Evolutionary conservation across 371 early-diverging fungal genomes (phyloP).

Genomic region (Globomyces sp.): DNA sequence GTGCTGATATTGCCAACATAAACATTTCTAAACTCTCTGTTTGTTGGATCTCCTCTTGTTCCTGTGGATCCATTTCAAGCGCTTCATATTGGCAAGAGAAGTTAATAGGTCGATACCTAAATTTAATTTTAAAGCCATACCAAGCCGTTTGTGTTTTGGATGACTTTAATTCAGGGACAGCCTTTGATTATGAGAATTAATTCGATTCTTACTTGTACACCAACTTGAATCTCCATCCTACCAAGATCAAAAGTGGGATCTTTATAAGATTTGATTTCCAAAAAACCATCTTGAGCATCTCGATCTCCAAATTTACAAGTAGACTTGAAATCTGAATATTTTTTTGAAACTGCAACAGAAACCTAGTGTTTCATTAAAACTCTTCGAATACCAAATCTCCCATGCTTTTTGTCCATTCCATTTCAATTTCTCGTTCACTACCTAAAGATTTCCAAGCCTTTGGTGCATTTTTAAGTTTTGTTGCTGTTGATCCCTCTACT

Average conservation of each 20-base stretch:
- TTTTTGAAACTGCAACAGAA: conserved; percentile 42
- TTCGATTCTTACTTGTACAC: conserved; percentile 35
- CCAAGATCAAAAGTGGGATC: conserved; percentile 47
- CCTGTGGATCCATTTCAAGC: conserved; percentile 21
- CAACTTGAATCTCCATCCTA: conserved; percentile 41
- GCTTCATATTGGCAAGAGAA: conserved; percentile 54
- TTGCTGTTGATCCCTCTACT: conserved; percentile 26
- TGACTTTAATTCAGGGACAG: conserved; percentile 38
- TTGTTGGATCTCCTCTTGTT: conserved; percentile 26
- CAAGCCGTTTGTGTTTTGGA: conserved; percentile 43
- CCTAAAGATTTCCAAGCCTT: conserved; percentile 49
- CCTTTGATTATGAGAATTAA: conserved; percentile 19
- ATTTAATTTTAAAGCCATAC: conserved; percentile 17
- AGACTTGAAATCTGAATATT: conserved; percentile 41
- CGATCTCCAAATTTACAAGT: conserved; percentile 47
- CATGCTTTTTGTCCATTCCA: conserved; percentile 38
- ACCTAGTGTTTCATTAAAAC: conserved; percentile 23
- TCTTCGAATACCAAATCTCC: conserved; percentile 38
- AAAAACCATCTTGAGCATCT: conserved; percentile 40
- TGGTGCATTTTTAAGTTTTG: conserved; percentile 26
- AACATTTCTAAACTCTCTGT: conserved; percentile 41
- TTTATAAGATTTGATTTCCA: conserved; percentile 44
- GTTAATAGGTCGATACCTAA: conserved; percentile 40
- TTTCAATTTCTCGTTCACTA: conserved; percentile 56
- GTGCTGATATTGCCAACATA: conserved; percentile 27